Conservation (phyloP, 768 basidiomycete genomes). For the Mycena chlorophos region DNA sequence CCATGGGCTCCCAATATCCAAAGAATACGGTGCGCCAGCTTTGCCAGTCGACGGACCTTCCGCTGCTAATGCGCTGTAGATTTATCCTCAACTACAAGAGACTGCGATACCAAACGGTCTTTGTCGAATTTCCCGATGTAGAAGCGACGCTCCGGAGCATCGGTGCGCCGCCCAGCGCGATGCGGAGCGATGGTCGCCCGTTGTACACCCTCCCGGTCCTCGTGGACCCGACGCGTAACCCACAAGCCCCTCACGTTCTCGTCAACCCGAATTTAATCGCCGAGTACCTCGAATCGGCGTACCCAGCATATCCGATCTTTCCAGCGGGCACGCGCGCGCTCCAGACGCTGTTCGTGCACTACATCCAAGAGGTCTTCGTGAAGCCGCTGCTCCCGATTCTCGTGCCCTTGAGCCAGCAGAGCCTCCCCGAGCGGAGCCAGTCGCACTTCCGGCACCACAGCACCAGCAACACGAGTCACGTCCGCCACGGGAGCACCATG, state of each 20-base stretch:
- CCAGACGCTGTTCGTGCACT: conserved; percentile 69
- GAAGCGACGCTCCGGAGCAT: conserved; percentile 59
- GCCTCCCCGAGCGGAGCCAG: conserved; percentile 56
- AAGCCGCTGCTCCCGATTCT: conserved; percentile 70
- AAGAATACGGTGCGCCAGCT: conserved; percentile 48
- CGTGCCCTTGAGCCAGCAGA: conserved; percentile 65
- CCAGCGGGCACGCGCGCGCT: conserved; percentile 70
- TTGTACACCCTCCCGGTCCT: conserved; percentile 73
- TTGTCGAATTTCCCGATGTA: conserved; percentile 71
- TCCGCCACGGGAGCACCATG: not conserved
- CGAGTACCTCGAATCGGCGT: conserved; percentile 68
- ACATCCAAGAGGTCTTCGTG: conserved; percentile 63
- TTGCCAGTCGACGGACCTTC: conserved; percentile 21
- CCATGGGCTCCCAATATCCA: conserved; percentile 35
- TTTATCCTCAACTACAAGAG: conserved; percentile 66
- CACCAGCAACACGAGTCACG: not conserved
- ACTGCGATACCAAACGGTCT: conserved; percentile 65
- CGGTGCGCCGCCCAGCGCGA: conserved; percentile 56
- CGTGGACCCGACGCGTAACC: conserved; percentile 54
- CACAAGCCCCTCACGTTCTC: conserved; percentile 49
- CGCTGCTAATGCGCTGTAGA: not conserved
- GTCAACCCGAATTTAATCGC: conserved; percentile 64
- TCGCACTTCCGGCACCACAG: conserved; percentile 44
- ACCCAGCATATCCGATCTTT: conserved; percentile 69
- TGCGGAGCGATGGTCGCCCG: conserved; percentile 55